Base-by-base conservation (phyloP, 176 grass and related monocot species). In the Aegilops umbellulata region DNA sequence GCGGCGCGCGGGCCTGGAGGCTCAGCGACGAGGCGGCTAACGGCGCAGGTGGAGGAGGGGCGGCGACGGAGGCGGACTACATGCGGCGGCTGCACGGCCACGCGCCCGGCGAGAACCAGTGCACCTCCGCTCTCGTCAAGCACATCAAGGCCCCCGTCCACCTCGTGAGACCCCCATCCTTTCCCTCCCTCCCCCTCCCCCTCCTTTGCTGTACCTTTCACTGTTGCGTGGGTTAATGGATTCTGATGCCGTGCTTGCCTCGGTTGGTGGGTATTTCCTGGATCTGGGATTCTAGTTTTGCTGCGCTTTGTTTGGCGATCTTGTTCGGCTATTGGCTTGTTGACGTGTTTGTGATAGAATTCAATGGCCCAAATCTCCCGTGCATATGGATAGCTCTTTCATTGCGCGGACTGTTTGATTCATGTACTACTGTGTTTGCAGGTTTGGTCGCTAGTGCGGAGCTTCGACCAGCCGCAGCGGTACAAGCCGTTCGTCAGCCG, bases 371-470 rank as follows among this genome's bases (percentile, higher is more conserved):
- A 23, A 62, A 57, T 20, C 53, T 5, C 31, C 58, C 29, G 69
- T 36, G 69, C 44, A 58, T 65, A 60, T 68, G 20, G 60, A 62
- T 72, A 30, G 34, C 4, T n/a, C 11, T 32, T 60, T 65, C 82
- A 24, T 57, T n/a, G 6, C 3, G 72, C 72, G 4, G 36, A 17
- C 51, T 30, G 70, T 76, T 36, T 20, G 83, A 58, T 74, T 74
- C 55, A 81, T 39, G 19, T 27, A 12, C 38, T 16, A 60, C 26
- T 86, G 42, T 38, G 63, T 74, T 84, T 41, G 80, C 82, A 97
- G 95, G 95, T 97, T 23, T 97, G 95, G 95, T 93, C 91, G 27
- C 78, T 97, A 26, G 91, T 95, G 71, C 86, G 95, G 64, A 97
- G 93, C 65, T 97, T 97, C 77, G 95, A 97, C 80, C 89, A 97